Base-by-base conservation (phyloP, 139 green algal genomes). In the Chlorella sp. region DNA sequence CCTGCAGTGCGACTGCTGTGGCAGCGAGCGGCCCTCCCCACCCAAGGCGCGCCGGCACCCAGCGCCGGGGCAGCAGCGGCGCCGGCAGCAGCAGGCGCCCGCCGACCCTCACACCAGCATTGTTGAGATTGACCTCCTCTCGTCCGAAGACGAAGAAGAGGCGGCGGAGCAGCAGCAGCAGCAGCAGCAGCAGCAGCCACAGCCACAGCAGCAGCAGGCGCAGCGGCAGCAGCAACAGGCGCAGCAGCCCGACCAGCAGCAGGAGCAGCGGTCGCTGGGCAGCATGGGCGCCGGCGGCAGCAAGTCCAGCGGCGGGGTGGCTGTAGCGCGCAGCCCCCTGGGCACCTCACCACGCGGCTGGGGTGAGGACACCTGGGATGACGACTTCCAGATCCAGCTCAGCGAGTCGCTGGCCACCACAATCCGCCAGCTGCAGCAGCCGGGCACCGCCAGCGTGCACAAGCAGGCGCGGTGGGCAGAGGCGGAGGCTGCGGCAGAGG, bases 341-440 rank as follows among this genome's bases (percentile, higher is more conserved):
- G 26, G 4, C 4, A 4, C 18, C 32, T n/a, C 4, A 18, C 34
- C 17, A 34, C 44, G 34, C 34, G 18, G 64, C 64, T n/a, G 23
- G 28, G 60, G 23, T 4, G 60, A 67, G 60, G 32, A 30, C 21
- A 56, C 23, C 23, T 76, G 26, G 30, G 36, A 72, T 23, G 44
- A 41, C 5, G n/a, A 47, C 30, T 82, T 82, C 26, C 23, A 71
- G 23, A 57, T 82, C 12, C 34, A 82, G 57, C 57, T 82, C 3
- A 82, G 75, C 75, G 75, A 56, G 7, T 47, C 68, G 9, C 32
- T 47, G 30, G 38, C 28, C 57, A 82, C 44, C 34, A 70, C 56
- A 56, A 44, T 60, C 44, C 38, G 32, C 26, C 30, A 13, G 51
- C 74, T 30, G 25, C 38, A 20, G 0, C 44, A 28, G 25, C 70